Base-by-base conservation (phyloP, 2,329 filamentous ascomycete genomes). In the Colletotrichum navitas region DNA sequence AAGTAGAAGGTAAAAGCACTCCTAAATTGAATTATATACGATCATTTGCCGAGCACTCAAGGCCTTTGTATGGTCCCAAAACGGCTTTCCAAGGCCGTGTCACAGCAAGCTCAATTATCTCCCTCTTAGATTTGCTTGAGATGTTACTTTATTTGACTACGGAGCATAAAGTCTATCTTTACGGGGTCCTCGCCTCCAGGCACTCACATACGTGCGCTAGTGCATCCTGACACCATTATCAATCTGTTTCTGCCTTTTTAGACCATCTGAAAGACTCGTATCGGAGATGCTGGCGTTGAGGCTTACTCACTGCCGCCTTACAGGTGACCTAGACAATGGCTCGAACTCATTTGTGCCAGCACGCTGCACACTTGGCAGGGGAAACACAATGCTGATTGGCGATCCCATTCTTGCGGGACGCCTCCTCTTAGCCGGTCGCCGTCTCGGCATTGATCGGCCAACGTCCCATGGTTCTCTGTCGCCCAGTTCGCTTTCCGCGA, bases 371-470 rank as follows among this genome's bases (percentile, higher is more conserved):
- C 69, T 75, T 5, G 68, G 68, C 18, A 71, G 26, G 7, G 68
- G 68, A 18, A 71, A 71, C 14, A 71, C 68, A 5, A 71, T 36
- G 26, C 68, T 71, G n/a, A 71, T 71, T 6, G 68, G 68, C n/a
- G 68, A 71, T n/a, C 32, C 54, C 52, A 71, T 68, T n/a, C 68
- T 54, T 3, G 45, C 68, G 14, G 59, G 43, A 8, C 68, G 51
- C 18, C 68, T 68, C 8, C 68, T 55, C 26, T 64, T 54, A 5
- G 32, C 45, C n/a, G 65, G 59, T n/a, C 68, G 65, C 1, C 68
- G 64, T 21, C 64, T 43, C 14, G 68, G 59, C 5, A 54, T 16
- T 16, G 68, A 59, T 18, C 68, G 36, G 12, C 45, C 26, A 1
- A 59, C 45, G 29, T 71, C 68, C 65, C 58, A 68, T 11, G 68